A percentile compares a stretch with the other conserved stretches of the same genome.
Conservation (phyloP, 1,139 yeast species). For the Yamadazyma aaseri region DNA sequence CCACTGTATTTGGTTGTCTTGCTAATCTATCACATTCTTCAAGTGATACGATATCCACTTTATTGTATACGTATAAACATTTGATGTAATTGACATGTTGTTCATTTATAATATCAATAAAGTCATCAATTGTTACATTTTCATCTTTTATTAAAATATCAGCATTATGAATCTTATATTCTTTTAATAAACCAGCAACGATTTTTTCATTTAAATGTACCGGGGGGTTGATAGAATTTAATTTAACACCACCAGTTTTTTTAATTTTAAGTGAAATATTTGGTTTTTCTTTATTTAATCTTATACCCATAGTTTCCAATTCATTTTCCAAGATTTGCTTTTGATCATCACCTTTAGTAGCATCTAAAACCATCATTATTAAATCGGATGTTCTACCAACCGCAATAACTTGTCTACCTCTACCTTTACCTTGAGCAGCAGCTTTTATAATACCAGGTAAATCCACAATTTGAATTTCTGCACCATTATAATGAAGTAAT, state of each 20-base stretch:
- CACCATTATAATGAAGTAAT: slow-evolving; percentile 89
- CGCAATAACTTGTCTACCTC: slow-evolving; percentile 95
- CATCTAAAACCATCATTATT: slow-evolving; percentile 91
- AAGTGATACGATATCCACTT: slow-evolving; percentile 90
- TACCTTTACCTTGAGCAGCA: slow-evolving; percentile 95
- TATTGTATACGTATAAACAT: slow-evolving; percentile 91
- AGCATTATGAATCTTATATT: slow-evolving; percentile 89
- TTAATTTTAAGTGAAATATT: slow-evolving; percentile 77
- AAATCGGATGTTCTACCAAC: slow-evolving; percentile 94
- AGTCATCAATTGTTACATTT: slow-evolving; percentile 86
- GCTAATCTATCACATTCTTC: slow-evolving; percentile 94
- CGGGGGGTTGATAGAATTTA: slow-evolving; percentile 80
- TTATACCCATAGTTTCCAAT: slow-evolving; percentile 89
- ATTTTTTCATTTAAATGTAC: slow-evolving; percentile 78
- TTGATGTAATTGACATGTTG: slow-evolving; percentile 84
- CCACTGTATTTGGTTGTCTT: slow-evolving; percentile 87
- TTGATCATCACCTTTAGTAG: slow-evolving; percentile 90
- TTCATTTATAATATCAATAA: slow-evolving; percentile 88
- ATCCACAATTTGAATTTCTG: slow-evolving; percentile 95
- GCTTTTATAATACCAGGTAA: slow-evolving; percentile 97
- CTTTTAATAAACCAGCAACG: slow-evolving; percentile 73
- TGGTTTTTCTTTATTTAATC: slow-evolving; percentile 80
- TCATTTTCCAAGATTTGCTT: slow-evolving; percentile 83
- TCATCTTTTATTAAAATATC: slow-evolving; percentile 91
- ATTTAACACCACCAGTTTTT: slow-evolving; percentile 88